Evolutionary conservation across 495 filamentous ascomycete genomes (phyloP).

Genomic region (Astrothelium subdiscretum): DNA sequence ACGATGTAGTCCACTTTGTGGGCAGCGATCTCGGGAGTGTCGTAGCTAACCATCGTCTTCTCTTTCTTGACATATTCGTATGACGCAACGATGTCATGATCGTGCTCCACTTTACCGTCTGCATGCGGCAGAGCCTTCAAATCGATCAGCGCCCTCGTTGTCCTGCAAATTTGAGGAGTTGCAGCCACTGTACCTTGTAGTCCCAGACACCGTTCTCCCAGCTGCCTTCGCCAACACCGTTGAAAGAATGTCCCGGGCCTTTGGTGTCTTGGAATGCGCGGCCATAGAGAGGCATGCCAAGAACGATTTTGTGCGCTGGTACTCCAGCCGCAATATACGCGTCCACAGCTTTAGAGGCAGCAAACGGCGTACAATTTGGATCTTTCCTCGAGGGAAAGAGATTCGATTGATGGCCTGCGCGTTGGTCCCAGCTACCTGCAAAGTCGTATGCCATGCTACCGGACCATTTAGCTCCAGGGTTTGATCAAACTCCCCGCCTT

Average conservation of each 20-base stretch:
- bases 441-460: constrained; percentile 34
- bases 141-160: background rate
- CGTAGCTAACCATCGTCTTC: constrained; percentile 63
- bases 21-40: constrained; percentile 47
- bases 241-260: constrained; percentile 57
- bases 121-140: constrained; percentile 36
- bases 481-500: background rate
- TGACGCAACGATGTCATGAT: constrained; percentile 44
- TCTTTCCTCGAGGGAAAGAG: constrained; percentile 44
- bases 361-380: constrained; percentile 54
- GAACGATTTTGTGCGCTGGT: constrained; percentile 52
- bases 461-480: background rate
- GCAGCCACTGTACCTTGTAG: constrained; percentile 32
- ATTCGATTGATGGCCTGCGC: constrained; percentile 66
- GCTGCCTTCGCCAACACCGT: constrained; percentile 50
- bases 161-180: background rate
- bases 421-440: constrained; percentile 49
- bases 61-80: constrained; percentile 54
- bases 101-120: constrained; percentile 36
- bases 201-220: constrained; percentile 76
- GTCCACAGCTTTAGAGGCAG: constrained; percentile 50
- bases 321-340: constrained; percentile 59
- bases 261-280: constrained; percentile 61
- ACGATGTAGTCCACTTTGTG: constrained; percentile 57
- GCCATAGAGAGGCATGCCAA: constrained; percentile 78